phyloP scores from a whole-genome alignment of 306 rosid genomes.

The Vicia faba region DNA sequence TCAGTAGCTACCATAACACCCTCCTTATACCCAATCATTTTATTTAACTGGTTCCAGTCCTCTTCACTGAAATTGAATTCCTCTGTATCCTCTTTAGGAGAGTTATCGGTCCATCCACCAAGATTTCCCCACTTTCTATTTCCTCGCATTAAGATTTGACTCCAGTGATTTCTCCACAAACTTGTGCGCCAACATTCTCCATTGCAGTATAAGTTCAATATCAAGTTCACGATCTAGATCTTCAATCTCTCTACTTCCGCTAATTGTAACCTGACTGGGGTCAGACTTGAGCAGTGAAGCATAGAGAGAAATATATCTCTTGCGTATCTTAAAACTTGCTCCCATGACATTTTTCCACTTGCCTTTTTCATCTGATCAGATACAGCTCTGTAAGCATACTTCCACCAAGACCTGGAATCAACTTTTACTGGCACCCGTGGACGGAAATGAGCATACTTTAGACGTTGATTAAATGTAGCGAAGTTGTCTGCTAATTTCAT shows the following conservation, averaged over 20 bases:
- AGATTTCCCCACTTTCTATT: constrained; percentile 63
- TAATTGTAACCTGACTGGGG: constrained; percentile 63
- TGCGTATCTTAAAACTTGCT: constrained; percentile 85
- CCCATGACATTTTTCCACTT: constrained; percentile 97
- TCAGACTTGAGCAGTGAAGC: constrained; percentile 90
- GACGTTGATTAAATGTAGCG: constrained; percentile 88
- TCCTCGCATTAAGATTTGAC: constrained; percentile 54
- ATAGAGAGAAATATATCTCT: constrained; percentile 77
- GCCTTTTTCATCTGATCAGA: constrained; percentile 91
- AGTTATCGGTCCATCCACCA: constrained; percentile 84
- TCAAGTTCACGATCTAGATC: constrained; percentile 86
- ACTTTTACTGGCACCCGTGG: constrained; percentile 72
- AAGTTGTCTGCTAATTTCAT: constrained; percentile 89
- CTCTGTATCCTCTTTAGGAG: constrained; percentile 69
- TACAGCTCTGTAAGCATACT: constrained; percentile 79
- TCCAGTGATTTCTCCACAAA: constrained; percentile 70
- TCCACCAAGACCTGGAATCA: constrained; percentile 91
- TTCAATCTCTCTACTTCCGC: constrained; percentile 74
- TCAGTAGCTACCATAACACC: too few relatives aligned
- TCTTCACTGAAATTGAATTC: constrained; percentile 76
- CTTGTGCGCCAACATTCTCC: constrained; percentile 99
- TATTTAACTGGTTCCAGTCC: constrained; percentile 85
- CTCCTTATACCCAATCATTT: constrained; percentile 95
- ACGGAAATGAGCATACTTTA: constrained; percentile 91
- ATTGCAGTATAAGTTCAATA: constrained; percentile 88